These are phyloP conservation scores for Aspergillus wentii DNA, from an alignment of 495 filamentous ascomycete species.

Conservation along the genomic window DNA sequence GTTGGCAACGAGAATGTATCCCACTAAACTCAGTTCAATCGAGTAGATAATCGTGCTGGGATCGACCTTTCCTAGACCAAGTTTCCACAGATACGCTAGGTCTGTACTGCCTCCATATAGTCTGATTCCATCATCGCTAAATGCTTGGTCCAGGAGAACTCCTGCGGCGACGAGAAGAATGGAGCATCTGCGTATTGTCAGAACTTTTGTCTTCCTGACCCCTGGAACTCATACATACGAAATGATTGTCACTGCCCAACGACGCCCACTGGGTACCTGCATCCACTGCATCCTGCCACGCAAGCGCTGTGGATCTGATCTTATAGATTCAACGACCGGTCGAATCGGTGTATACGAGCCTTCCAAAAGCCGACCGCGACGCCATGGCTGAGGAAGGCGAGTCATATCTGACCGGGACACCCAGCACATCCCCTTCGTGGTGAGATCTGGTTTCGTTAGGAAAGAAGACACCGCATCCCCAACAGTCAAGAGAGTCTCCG, in stretches of 20 bases:
- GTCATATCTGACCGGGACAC: slow-evolving; percentile 9
- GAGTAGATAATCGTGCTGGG: background rate
- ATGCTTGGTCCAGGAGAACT: too few species aligned
- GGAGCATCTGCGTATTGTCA: too few species aligned
- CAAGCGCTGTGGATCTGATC: slow-evolving; percentile 2
- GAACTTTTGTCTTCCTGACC: too few species aligned
- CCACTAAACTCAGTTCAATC: too few species aligned
- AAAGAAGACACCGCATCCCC: slow-evolving; percentile 26
- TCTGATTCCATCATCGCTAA: too few species aligned
- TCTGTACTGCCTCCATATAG: too few species aligned
- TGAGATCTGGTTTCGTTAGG: slow-evolving; percentile 12
- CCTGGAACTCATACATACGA: too few species aligned
- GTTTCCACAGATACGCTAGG: too few species aligned
- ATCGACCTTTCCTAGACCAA: too few species aligned
- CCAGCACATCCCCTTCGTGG: slow-evolving; percentile 16
- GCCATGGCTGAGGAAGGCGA: slow-evolving; percentile 3
- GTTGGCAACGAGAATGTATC: slow-evolving; percentile 28
- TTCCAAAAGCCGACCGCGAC: slow-evolving; percentile 4
- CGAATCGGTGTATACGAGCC: too few species aligned
- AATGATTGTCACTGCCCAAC: background rate
- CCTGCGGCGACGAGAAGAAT: too few species aligned
- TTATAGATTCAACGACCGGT: slow-evolving; percentile 1
- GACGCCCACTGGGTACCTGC: background rate
- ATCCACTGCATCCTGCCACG: too few species aligned
- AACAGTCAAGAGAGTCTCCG: slow-evolving; percentile 10